Conservation (phyloP, 768 basidiomycete genomes). For the Stropharia rugosoannulata region DNA sequence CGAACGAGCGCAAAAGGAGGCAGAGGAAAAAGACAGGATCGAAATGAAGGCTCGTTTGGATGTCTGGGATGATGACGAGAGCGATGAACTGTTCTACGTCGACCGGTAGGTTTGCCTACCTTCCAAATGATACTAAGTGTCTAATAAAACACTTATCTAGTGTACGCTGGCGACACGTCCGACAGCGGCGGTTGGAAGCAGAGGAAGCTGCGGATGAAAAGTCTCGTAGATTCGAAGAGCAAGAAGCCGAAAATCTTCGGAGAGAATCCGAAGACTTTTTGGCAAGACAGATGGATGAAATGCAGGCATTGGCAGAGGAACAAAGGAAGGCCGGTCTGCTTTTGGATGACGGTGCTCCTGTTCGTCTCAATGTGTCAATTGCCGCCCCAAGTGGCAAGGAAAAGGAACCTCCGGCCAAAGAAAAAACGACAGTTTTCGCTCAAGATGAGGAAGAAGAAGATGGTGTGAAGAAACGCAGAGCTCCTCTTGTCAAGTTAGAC, state of each 20-base stretch:
- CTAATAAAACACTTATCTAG: slow-evolving; percentile 35
- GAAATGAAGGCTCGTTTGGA: slow-evolving; percentile 84
- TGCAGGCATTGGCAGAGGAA: slow-evolving; percentile 88
- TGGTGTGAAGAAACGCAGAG: slow-evolving; percentile 77
- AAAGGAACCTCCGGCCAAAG: slow-evolving; percentile 42
- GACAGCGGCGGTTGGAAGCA: slow-evolving; percentile 65
- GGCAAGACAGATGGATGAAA: slow-evolving; percentile 92
- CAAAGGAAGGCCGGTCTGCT: slow-evolving; percentile 89
- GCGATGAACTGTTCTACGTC: slow-evolving; percentile 89
- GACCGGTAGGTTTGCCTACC: slow-evolving; percentile 63
- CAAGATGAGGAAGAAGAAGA: slow-evolving; percentile 90
- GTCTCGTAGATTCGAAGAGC: slow-evolving; percentile 79
- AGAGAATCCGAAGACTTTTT: slow-evolving; percentile 93
- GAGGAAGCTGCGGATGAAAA: slow-evolving; percentile 86
- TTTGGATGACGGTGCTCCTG: slow-evolving; percentile 88
- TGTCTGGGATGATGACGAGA: slow-evolving; percentile 91
- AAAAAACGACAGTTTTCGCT: slow-evolving; percentile 66
- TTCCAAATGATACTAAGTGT: neutral
- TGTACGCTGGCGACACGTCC: slow-evolving; percentile 81
- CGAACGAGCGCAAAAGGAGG: slow-evolving; percentile 68
- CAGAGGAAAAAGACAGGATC: slow-evolving; percentile 74
- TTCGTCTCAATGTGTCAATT: slow-evolving; percentile 79
- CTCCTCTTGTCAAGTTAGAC: slow-evolving; percentile 87
- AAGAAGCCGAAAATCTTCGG: slow-evolving; percentile 83
- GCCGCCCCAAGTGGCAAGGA: slow-evolving; percentile 46